Evolutionary conservation across 108 stramenopile genomes (phyloP).

Genomic region (Stephanodiscus minutulus): DNA sequence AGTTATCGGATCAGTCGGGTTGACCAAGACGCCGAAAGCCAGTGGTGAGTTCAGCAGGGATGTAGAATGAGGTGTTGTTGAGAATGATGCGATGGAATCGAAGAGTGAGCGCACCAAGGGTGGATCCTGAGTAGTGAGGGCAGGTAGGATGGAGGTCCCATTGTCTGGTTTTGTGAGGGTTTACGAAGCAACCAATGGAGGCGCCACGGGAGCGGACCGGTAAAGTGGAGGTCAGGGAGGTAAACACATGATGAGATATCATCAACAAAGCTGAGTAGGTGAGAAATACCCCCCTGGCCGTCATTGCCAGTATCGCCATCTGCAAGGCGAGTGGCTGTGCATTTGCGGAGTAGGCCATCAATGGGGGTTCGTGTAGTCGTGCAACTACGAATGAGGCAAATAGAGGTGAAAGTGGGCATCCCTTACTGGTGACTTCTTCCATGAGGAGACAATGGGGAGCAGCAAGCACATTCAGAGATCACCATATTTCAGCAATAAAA

Average conservation of each 20-base stretch:
- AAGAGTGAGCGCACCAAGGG: not conserved
- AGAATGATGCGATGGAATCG: too few relatives aligned
- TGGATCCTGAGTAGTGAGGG: not conserved
- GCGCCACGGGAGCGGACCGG: not conserved
- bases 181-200: too few relatives aligned
- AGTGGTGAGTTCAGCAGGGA: too few relatives aligned
- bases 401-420: too few relatives aligned
- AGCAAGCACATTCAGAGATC: too few relatives aligned
- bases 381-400: conserved; percentile 10
- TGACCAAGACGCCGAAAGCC: too few relatives aligned
- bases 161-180: not conserved
- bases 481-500: too few relatives aligned
- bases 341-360: too few relatives aligned
- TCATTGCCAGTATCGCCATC: not conserved
- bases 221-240: not conserved
- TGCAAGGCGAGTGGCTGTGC: not conserved
- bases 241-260: not conserved
- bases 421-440: conserved; percentile 14
- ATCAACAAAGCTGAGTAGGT: not conserved
- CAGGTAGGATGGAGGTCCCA: too few relatives aligned
- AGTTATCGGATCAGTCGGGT: not conserved
- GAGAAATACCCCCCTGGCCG: not conserved
- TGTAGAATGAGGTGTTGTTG: too few relatives aligned
- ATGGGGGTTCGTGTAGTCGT: conserved; percentile 6
- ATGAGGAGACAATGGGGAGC: too few relatives aligned